A percentile compares a stretch with the other conserved stretches of the same genome.
phyloP scores from a whole-genome alignment of 257 asterid genomes.

The Solanum clarkiae region DNA sequence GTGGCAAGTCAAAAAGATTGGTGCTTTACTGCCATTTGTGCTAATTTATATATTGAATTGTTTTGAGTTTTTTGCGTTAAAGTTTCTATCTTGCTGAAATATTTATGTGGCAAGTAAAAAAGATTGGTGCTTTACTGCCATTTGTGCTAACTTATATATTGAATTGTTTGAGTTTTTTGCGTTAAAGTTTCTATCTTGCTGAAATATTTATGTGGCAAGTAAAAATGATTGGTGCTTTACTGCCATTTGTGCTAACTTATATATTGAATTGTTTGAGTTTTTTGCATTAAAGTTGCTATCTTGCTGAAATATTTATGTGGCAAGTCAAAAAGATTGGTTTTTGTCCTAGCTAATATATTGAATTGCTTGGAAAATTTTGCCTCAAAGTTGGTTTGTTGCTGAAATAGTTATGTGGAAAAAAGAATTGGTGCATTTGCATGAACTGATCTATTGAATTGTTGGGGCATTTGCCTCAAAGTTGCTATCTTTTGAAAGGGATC shows the following conservation, averaged over 20 bases:
- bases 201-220: background rate
- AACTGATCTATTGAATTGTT: background rate
- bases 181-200: background rate
- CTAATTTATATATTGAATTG: background rate
- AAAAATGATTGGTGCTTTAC: background rate
- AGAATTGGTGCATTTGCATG: background rate
- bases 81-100: background rate
- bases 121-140: background rate
- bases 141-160: background rate
- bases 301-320: background rate
- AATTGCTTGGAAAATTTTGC: background rate
- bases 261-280: background rate
- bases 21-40: background rate
- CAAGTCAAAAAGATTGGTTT: background rate
- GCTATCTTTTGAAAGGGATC: background rate
- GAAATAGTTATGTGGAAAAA: background rate
- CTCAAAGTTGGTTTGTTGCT: background rate
- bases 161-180: background rate
- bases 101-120: background rate
- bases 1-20: background rate
- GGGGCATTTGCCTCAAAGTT: background rate
- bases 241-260: background rate
- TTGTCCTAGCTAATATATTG: background rate
- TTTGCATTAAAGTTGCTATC: background rate
- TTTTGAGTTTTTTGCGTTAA: background rate